Percentiles rank a stretch among this genome's conserved stretches.
Conservation (phyloP, 768 basidiomycete species). For the Boletales sp. region DNA sequence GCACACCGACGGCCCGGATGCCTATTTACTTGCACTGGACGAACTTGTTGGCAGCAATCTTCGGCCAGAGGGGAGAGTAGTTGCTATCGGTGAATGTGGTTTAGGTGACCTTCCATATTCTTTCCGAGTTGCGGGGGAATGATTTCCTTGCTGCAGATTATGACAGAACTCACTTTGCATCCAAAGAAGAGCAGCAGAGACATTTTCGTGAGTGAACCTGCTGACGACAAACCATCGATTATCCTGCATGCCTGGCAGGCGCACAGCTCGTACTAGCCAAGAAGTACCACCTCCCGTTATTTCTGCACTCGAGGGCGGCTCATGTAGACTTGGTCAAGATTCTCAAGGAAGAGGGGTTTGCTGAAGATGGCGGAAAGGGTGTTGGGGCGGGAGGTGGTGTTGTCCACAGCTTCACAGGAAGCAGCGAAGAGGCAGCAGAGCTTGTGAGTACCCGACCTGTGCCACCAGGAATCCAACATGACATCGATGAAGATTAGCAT, state of each 20-base stretch:
- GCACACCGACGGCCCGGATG: constrained; percentile 51
- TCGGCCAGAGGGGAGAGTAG: constrained; percentile 53
- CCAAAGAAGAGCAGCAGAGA: constrained; percentile 53
- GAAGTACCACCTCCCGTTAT: constrained; percentile 70
- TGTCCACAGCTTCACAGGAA: constrained; percentile 81
- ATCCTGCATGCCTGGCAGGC: constrained; percentile 24
- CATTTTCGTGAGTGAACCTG: constrained; percentile 54
- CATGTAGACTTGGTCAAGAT: constrained; percentile 66
- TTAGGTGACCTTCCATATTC: constrained; percentile 44
- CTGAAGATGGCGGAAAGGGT: constrained; percentile 47
- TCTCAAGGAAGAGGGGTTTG: constrained; percentile 63
- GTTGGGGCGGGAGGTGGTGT: constrained; percentile 69
- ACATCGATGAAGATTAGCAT: constrained; percentile 50
- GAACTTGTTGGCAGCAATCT: constrained; percentile 47
- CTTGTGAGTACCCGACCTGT: constrained; percentile 45
- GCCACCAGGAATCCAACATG: background rate
- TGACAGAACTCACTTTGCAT: constrained; percentile 66
- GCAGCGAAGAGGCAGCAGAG: constrained; percentile 56
- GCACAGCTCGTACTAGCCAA: constrained; percentile 64
- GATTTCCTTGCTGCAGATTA: constrained; percentile 49
- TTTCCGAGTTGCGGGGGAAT: background rate
- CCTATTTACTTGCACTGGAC: constrained; percentile 59
- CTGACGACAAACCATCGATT: background rate
- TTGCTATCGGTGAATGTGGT: constrained; percentile 80
- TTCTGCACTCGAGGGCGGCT: constrained; percentile 78